phyloP scores from a whole-genome alignment of 1,139 yeast species.

The Pichia sp. region DNA sequence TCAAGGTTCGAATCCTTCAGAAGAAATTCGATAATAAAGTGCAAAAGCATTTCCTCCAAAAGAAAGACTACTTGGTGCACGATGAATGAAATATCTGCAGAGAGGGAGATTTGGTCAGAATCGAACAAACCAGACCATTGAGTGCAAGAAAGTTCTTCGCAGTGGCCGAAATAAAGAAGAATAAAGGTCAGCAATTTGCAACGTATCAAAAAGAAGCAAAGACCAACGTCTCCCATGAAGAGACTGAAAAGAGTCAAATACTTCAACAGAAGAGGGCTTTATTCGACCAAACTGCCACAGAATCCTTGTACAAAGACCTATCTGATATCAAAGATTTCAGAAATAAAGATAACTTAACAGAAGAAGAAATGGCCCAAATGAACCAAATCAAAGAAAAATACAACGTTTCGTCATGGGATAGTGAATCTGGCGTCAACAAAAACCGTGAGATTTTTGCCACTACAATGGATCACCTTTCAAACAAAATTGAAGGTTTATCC shows the following conservation, averaged over 20 bases:
- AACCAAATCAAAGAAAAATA: conserved; percentile 35
- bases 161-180: conserved; percentile 86
- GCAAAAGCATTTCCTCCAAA: conserved; percentile 70
- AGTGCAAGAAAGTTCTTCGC: conserved; percentile 83
- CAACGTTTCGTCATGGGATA: conserved; percentile 31
- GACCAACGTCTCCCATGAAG: conserved; percentile 58
- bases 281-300: conserved; percentile 34
- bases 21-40: conserved; percentile 63
- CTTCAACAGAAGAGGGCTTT: conserved; percentile 45
- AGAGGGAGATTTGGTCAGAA: conserved; percentile 93
- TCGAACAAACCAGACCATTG: conserved; percentile 83
- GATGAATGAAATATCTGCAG: conserved; percentile 89
- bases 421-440: conserved; percentile 23
- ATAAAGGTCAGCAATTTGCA: conserved; percentile 90
- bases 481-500: conserved; percentile 23
- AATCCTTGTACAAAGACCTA: conserved; percentile 44
- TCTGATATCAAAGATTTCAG: conserved; percentile 42
- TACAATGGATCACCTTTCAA: conserved; percentile 21
- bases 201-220: conserved; percentile 72
- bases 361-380: conserved; percentile 39
- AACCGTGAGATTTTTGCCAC: conserved; percentile 26
- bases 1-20: conserved; percentile 83
- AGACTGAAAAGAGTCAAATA: conserved; percentile 45
- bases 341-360: conserved; percentile 32
- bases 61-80: conserved; percentile 86